Evolutionary conservation across 495 filamentous ascomycete species (phyloP), one percentile per base, ranked within the genome.

Genomic region (Beverwykella pulmonaria): DNA sequence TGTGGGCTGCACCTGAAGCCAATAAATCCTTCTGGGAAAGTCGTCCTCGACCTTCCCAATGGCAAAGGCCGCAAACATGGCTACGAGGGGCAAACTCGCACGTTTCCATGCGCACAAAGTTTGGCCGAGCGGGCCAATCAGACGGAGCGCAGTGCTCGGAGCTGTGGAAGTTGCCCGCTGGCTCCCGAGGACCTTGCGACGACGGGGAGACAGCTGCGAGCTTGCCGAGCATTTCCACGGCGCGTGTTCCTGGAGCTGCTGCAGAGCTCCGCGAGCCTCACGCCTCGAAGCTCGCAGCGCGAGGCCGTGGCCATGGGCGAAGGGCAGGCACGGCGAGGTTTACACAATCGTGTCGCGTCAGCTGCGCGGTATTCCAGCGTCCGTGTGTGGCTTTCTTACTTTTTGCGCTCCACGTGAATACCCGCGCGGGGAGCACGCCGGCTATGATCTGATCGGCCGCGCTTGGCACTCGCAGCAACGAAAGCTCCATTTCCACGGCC

Each of bases 401-500:
- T 63, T 63, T 48, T 56, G 50, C 30, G 52, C 34, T 54, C 46
- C 65, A 63, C 65, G 65, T 68, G 65, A 68, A 68, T 58, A 36
- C 49, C 20, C 59, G n/a, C n/a, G n/a, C n/a, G n/a, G n/a, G n/a
- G n/a, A n/a, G n/a, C n/a, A n/a, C 10, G 39, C 59, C 50, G 50
- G 50, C 44, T 59, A 27, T 29, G 53, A 50, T 25, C 53, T 56
- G 54, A 47, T 53, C 39, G 44, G 23, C 26, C 59, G 20, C 12
- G 36, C 59, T 32, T 36, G 32, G 39, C 54, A 32, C 49, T 5
- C 5, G 5, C 19, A 44, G 20, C 15, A 57, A 44, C 29, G 20
- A 32, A 17, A 44, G 39, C 39, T 44, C 23, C 46, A 7, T 25
- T 22, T 39, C 64, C 34, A 56, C 53, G 49, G 19, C 59, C 30